Percentiles rank a stretch among this genome's conserved stretches.
Evolutionary conservation across 345 rosid species (phyloP).

Genomic region (Rhodamnia argentea): DNA sequence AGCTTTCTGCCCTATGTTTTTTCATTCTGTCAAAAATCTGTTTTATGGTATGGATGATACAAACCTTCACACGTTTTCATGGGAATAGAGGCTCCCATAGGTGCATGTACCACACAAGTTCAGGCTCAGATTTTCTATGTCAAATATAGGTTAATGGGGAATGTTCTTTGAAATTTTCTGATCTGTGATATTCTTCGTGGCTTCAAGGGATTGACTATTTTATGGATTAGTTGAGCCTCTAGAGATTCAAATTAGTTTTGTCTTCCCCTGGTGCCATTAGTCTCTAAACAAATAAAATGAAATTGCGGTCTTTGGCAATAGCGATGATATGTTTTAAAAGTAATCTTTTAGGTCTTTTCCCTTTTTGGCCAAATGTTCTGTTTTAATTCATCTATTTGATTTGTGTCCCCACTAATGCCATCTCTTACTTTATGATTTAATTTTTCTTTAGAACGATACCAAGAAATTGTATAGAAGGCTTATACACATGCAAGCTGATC

Average conservation of each 20-base stretch:
- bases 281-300: background rate
- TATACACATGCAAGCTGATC: conserved; percentile 37
- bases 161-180: background rate
- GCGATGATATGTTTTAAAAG: background rate
- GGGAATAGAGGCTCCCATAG: background rate
- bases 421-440: background rate
- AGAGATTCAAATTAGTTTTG: background rate
- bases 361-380: background rate
- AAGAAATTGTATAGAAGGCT: conserved; percentile 39
- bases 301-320: background rate
- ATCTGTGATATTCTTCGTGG: background rate
- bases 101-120: background rate
- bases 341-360: background rate
- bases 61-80: background rate
- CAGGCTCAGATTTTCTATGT: background rate
- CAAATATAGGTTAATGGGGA: background rate
- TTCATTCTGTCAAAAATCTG: background rate
- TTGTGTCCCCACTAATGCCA: background rate
- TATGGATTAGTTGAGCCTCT: background rate
- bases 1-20: background rate
- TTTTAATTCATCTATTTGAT: background rate
- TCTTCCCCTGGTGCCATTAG: background rate
- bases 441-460: conserved; percentile 36
- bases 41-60: background rate
- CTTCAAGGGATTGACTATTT: background rate